These are phyloP conservation scores for Poa pratensis DNA, from an alignment of 176 grass and related monocot genomes.

Conservation along the genomic window DNA sequence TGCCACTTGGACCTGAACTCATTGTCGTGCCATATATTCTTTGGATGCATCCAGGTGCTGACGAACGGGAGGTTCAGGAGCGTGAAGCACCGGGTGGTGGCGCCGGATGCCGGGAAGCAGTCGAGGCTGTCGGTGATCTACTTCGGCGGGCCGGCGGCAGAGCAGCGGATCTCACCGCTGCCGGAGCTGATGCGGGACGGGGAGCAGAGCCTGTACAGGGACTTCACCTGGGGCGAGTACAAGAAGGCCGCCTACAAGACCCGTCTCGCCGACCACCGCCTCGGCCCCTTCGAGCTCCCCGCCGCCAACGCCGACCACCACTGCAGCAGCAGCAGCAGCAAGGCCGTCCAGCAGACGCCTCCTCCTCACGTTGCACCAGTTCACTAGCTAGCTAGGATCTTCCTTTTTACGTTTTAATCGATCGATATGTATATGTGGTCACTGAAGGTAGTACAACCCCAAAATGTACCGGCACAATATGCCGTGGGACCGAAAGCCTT, in stretches of 20 bases:
- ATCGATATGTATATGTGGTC: constrained; percentile 22
- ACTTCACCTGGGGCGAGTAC: constrained; percentile 95
- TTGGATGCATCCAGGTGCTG: constrained; percentile 52
- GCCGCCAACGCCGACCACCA: not conserved
- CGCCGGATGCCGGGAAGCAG: constrained; percentile 48
- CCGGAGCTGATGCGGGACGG: constrained; percentile 62
- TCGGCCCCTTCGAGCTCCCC: constrained; percentile 61
- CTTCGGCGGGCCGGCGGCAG: constrained; percentile 64
- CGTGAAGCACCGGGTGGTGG: constrained; percentile 88
- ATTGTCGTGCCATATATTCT: too few species aligned
- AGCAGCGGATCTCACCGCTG: constrained; percentile 66
- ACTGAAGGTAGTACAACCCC: not conserved
- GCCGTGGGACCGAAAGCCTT: not conserved
- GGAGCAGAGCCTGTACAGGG: constrained; percentile 71
- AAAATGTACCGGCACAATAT: constrained; percentile 3
- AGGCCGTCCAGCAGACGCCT: not conserved
- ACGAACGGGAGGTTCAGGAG: constrained; percentile 83
- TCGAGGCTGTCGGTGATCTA: constrained; percentile 81
- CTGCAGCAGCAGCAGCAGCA: not conserved
- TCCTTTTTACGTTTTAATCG: not conserved
- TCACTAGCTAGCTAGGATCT: not conserved
- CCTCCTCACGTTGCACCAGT: constrained; percentile 1
- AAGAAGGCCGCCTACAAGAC: constrained; percentile 68
- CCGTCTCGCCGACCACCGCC: constrained; percentile 66
- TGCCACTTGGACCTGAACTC: not conserved